These are phyloP conservation scores for Capsicum pubescens DNA, from an alignment of 257 asterid genomes.

Conservation along the genomic window DNA sequence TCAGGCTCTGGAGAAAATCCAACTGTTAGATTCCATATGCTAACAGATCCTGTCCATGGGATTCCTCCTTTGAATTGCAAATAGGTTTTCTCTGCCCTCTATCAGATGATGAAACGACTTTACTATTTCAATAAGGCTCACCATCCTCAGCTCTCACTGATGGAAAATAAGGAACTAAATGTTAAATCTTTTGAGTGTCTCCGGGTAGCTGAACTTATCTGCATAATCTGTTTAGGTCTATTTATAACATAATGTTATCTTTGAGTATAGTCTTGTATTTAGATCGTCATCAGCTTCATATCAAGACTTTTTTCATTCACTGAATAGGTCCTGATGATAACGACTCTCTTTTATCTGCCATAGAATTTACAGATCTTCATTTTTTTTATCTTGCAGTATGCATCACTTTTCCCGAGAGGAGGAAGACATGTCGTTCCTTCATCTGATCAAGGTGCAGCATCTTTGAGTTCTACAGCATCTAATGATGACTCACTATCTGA, in stretches of 20 bases:
- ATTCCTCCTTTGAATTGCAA: neutral
- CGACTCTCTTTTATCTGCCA: neutral
- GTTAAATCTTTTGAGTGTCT: conserved; percentile 10
- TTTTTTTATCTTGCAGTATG: conserved; percentile 58
- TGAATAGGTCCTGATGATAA: neutral
- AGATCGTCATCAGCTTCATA: conserved; percentile 1
- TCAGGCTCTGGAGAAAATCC: neutral
- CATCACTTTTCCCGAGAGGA: conserved; percentile 72
- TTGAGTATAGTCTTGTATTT: conserved; percentile 15
- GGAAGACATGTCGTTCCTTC: conserved; percentile 54
- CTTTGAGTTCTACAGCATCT: conserved; percentile 57
- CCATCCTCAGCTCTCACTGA: neutral
- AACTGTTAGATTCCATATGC: neutral
- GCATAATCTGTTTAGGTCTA: conserved; percentile 2
- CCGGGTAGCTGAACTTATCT: neutral
- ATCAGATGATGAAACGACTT: conserved; percentile 5
- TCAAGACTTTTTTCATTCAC: neutral
- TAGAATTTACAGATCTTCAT: neutral
- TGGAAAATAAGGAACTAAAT: neutral
- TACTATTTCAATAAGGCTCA: conserved; percentile 1
- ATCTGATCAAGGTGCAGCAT: conserved; percentile 60
- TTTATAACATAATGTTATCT: neutral
- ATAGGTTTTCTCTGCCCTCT: neutral
- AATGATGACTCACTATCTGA: conserved; percentile 79
- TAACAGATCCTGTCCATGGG: neutral